These are phyloP conservation scores for Lactarius evosmus DNA, from an alignment of 768 basidiomycete genomes.

Conservation along the genomic window DNA sequence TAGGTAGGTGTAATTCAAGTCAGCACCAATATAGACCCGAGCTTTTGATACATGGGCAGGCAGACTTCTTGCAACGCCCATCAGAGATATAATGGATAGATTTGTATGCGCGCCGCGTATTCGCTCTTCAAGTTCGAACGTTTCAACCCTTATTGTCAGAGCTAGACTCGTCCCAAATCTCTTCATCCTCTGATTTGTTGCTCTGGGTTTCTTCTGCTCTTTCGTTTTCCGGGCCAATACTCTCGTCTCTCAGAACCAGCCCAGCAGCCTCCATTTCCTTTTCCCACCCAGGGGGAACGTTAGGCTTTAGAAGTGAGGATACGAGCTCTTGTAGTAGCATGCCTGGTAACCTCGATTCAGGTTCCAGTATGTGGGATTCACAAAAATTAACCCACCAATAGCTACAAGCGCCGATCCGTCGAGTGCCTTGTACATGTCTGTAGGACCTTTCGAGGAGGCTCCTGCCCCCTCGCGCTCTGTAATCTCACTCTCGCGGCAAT, in stretches of 20 bases:
- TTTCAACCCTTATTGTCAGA: not conserved
- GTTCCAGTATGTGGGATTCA: not conserved
- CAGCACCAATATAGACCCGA: not conserved
- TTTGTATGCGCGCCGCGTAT: not conserved
- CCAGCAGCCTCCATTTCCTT: constrained; percentile 31
- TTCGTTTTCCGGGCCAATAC: not conserved
- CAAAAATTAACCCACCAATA: constrained; percentile 48
- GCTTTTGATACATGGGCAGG: not conserved
- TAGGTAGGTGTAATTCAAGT: not conserved
- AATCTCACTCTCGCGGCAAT: constrained; percentile 24
- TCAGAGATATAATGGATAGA: not conserved
- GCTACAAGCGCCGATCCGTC: constrained; percentile 73
- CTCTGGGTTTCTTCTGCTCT: not conserved
- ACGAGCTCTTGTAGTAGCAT: constrained; percentile 70
- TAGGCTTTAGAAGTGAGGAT: constrained; percentile 40
- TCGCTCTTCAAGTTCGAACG: not conserved
- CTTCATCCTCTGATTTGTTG: constrained; percentile 1
- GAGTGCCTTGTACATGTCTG: constrained; percentile 73
- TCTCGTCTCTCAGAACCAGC: not conserved
- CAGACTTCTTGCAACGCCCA: not conserved
- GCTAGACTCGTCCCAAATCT: not conserved
- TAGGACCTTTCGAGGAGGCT: constrained; percentile 23
- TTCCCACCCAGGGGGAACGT: constrained; percentile 48
- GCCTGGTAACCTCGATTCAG: constrained; percentile 38
- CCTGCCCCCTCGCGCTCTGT: constrained; percentile 25